Percentiles rank a stretch among this genome's conserved stretches.
Conservation (phyloP, 305 asterid genomes). For the Fraxinus floribunda region DNA sequence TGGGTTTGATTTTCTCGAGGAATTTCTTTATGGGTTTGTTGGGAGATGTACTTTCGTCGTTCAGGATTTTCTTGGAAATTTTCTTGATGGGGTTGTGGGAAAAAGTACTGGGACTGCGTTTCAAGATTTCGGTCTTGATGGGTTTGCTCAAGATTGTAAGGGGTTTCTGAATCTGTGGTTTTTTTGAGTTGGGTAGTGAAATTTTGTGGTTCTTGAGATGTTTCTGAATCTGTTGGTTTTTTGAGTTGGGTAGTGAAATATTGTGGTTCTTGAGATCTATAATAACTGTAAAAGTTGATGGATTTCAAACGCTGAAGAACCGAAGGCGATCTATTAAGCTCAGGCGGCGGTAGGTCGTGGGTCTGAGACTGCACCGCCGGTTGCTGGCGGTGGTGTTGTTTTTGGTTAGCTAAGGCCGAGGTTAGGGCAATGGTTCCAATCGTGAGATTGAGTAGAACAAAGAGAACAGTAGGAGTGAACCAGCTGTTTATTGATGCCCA, state of each 20-base stretch:
- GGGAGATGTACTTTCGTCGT: constrained; percentile 23
- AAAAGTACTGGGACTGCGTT: constrained; percentile 32
- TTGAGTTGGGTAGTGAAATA: too few species aligned
- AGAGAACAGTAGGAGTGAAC: constrained; percentile 84
- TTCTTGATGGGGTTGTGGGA: constrained; percentile 24
- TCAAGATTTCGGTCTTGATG: constrained; percentile 23
- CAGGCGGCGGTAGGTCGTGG: constrained; percentile 13
- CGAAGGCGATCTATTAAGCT: constrained; percentile 46
- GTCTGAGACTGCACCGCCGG: constrained; percentile 17
- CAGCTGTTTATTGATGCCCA: constrained; percentile 84
- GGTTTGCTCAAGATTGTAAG: constrained; percentile 17
- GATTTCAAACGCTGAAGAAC: constrained; percentile 65
- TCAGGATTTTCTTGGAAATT: constrained; percentile 24
- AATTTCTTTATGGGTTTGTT: neutral
- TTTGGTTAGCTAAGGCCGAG: constrained; percentile 46
- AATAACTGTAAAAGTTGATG: constrained; percentile 37
- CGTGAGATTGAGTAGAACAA: constrained; percentile 73
- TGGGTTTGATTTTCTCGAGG: constrained; percentile 6
- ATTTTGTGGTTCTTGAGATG: too few species aligned
- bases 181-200: neutral
- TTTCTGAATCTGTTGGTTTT: too few species aligned
- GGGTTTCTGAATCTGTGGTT: constrained; percentile 30
- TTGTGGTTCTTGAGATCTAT: too few species aligned
- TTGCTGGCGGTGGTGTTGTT: constrained; percentile 25
- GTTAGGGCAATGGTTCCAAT: constrained; percentile 71